phyloP scores from a whole-genome alignment of 257 asterid species.

The Nicotiana tabacum region DNA sequence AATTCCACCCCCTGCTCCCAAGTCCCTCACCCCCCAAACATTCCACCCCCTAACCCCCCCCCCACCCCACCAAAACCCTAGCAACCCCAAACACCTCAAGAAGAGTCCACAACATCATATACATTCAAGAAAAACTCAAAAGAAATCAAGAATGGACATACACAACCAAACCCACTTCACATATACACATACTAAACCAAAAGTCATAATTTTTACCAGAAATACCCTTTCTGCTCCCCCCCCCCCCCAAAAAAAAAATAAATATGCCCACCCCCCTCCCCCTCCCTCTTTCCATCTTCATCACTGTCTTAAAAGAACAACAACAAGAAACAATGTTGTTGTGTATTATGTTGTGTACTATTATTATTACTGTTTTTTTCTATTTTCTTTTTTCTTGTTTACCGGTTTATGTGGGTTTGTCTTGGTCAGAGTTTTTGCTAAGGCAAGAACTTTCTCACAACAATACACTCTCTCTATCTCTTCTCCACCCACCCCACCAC shows the following conservation, averaged over 20 bases:
- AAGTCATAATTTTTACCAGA: slow-evolving; percentile 32
- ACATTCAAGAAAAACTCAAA: slow-evolving; percentile 15
- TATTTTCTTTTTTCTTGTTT: neutral
- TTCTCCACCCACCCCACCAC: slow-evolving; percentile 3
- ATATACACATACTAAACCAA: no score
- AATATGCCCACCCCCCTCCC: slow-evolving; percentile 3
- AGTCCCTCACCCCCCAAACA: no score
- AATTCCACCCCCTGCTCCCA: neutral
- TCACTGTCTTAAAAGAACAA: slow-evolving; percentile 30
- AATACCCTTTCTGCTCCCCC: slow-evolving; percentile 74
- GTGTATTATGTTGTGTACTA: slow-evolving; percentile 16
- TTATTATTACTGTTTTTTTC: neutral
- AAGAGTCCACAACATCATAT: neutral
- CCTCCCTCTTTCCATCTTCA: slow-evolving; percentile 38
- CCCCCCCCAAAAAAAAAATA: slow-evolving; percentile 17
- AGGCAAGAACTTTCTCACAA: slow-evolving; percentile 55
- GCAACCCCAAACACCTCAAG: neutral
- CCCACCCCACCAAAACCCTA: no score
- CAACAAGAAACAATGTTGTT: slow-evolving; percentile 17
- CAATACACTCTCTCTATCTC: slow-evolving; percentile 17
- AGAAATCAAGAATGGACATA: neutral
- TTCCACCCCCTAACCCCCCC: no score
- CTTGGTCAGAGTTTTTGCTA: slow-evolving; percentile 69
- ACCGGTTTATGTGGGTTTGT: slow-evolving; percentile 60
- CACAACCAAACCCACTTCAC: no score